Conservation (phyloP, 2,329 filamentous ascomycete species). For the Fusarium lateritium region DNA sequence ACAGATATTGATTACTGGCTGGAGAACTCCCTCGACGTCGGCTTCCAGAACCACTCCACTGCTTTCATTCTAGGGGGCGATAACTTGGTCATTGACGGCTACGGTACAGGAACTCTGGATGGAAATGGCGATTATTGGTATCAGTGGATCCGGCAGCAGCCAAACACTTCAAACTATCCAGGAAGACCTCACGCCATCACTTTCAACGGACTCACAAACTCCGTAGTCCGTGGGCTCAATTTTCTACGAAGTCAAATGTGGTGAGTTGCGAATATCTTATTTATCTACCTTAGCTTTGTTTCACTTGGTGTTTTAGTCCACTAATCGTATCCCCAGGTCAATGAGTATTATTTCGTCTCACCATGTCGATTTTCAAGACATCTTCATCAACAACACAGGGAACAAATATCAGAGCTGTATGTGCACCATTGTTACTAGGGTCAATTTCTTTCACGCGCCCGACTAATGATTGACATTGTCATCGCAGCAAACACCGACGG, state of each 20-base stretch:
- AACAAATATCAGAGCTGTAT: slow-evolving; percentile 46
- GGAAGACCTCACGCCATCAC: slow-evolving; percentile 67
- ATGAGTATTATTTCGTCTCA: slow-evolving; percentile 67
- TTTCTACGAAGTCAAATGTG: slow-evolving; percentile 74
- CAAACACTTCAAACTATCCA: slow-evolving; percentile 58
- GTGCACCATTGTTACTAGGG: background rate
- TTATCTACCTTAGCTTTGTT: too few species aligned
- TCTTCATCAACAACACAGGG: slow-evolving; percentile 67
- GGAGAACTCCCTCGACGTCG: slow-evolving; percentile 63
- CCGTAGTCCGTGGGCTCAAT: slow-evolving; percentile 62
- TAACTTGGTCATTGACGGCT: slow-evolving; percentile 64
- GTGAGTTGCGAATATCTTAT: slow-evolving; percentile 19
- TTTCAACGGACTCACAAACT: slow-evolving; percentile 61
- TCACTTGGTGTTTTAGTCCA: too few species aligned
- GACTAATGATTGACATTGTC: too few species aligned
- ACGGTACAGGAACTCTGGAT: slow-evolving; percentile 67
- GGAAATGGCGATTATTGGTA: slow-evolving; percentile 75
- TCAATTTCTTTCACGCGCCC: too few species aligned
- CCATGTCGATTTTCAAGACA: slow-evolving; percentile 63
- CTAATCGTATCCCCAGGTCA: slow-evolving; percentile 45
- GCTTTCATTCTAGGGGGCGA: slow-evolving; percentile 70
- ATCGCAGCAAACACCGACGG: slow-evolving; percentile 58
- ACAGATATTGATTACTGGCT: slow-evolving; percentile 67
- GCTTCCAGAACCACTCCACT: slow-evolving; percentile 69
- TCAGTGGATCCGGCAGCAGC: slow-evolving; percentile 60